Conservation (phyloP, 495 filamentous ascomycete genomes). For the Saxophila tyrrhenica region DNA sequence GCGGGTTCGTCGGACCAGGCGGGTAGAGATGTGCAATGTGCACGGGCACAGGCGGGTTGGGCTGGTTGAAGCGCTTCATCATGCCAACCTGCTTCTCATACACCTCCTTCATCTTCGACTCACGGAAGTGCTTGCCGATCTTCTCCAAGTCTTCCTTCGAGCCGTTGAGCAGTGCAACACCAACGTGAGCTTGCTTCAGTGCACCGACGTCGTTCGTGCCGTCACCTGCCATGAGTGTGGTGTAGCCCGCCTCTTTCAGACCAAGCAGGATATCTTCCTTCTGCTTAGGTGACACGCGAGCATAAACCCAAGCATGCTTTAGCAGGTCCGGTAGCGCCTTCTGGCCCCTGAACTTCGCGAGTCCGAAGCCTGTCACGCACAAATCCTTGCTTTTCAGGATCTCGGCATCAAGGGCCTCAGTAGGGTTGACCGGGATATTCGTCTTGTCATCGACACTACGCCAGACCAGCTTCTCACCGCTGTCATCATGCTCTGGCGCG, state of each 20-base stretch:
- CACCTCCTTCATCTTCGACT: conserved; percentile 94
- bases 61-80: conserved; percentile 90
- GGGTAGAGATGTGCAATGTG: conserved; percentile 92
- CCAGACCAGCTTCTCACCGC: conserved; percentile 79
- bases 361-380: conserved; percentile 89
- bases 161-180: conserved; percentile 90
- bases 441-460: conserved; percentile 86
- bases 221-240: conserved; percentile 97
- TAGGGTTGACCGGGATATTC: conserved; percentile 77
- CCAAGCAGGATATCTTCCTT: conserved; percentile 97
- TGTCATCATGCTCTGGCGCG: conserved; percentile 79
- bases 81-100: conserved; percentile 90
- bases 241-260: conserved; percentile 92
- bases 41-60: conserved; percentile 73
- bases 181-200: conserved; percentile 95
- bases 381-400: conserved; percentile 84
- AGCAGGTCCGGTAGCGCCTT: conserved; percentile 60
- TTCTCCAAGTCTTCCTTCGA: conserved; percentile 79
- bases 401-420: conserved; percentile 63
- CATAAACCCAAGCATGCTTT: conserved; percentile 93
- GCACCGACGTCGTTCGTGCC: conserved; percentile 98
- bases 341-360: conserved; percentile 79
- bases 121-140: conserved; percentile 85
- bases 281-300: conserved; percentile 93
- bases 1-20: conserved; percentile 81